Conservation (phyloP, 1,284 basidiomycete genomes). For the Cryptococcus jaspeensis region DNA sequence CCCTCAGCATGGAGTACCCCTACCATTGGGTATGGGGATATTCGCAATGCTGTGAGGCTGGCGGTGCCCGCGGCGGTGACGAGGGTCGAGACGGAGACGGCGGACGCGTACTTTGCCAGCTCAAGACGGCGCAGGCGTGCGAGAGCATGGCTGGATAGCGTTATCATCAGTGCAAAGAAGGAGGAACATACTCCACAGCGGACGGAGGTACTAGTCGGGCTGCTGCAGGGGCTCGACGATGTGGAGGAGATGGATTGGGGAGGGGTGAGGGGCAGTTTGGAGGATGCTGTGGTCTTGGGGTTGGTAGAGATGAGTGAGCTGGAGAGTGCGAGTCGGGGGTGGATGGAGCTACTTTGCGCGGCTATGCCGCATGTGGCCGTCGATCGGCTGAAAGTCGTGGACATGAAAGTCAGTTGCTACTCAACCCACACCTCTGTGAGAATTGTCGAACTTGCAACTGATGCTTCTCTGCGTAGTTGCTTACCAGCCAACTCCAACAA, state of each 20-base stretch:
- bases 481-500: background rate
- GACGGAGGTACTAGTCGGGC: constrained; percentile 8
- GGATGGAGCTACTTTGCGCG: constrained; percentile 13
- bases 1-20: constrained; percentile 20
- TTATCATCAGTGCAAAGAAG: background rate
- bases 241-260: constrained; percentile 29
- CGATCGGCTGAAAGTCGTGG: constrained; percentile 19
- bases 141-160: constrained; percentile 10
- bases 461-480: constrained; percentile 5
- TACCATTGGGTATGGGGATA: background rate
- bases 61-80: constrained; percentile 12
- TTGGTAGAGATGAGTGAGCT: constrained; percentile 12
- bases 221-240: constrained; percentile 27
- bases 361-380: constrained; percentile 17
- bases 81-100: constrained; percentile 7
- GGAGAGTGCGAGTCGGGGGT: constrained; percentile 4
- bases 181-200: background rate
- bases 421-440: too few species aligned
- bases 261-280: constrained; percentile 18
- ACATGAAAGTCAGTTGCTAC: constrained; percentile 27
- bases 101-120: constrained; percentile 13
- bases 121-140: background rate
- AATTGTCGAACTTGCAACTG: too few species aligned
- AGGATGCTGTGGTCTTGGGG: constrained; percentile 29
- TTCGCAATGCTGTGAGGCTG: constrained; percentile 18